Evolutionary conservation across 257 asterid species (phyloP).

Genomic region (Perilla frutescens): DNA sequence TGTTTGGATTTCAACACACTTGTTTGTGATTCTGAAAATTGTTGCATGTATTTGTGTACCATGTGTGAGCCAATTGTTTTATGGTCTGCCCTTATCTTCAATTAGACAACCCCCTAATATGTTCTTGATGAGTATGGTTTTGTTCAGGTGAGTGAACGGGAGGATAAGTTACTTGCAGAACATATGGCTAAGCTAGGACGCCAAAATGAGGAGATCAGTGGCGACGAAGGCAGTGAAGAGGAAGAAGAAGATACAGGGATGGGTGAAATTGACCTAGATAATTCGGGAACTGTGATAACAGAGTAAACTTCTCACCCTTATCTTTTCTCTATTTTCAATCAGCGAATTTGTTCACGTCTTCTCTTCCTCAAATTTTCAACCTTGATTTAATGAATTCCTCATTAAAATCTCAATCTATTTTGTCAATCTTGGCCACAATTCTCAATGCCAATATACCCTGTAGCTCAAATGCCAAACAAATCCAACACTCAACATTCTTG

Average conservation of each 20-base stretch:
- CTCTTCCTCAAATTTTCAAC: background rate
- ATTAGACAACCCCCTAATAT: background rate
- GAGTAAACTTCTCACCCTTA: slow-evolving; percentile 28
- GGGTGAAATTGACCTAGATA: slow-evolving; percentile 87
- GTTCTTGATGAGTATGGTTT: slow-evolving; percentile 26
- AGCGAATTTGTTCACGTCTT: slow-evolving; percentile 15
- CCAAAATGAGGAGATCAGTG: slow-evolving; percentile 83
- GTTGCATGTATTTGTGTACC: background rate
- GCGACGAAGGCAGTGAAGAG: slow-evolving; percentile 90
- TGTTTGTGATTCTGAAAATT: background rate
- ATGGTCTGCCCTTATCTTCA: background rate
- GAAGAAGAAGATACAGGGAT: slow-evolving; percentile 98
- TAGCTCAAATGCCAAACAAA: background rate
- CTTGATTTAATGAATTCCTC: background rate
- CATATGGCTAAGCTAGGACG: slow-evolving; percentile 75
- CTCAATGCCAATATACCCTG: background rate
- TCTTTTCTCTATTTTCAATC: background rate
- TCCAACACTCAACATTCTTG: background rate
- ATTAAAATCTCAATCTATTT: background rate
- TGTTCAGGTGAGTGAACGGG: slow-evolving; percentile 93
- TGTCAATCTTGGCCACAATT: background rate
- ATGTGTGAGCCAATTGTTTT: background rate
- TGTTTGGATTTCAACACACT: background rate
- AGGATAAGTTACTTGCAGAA: slow-evolving; percentile 83
- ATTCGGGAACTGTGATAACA: slow-evolving; percentile 50